A percentile compares a stretch with the other conserved stretches of the same genome.
Conservation (phyloP, 2,329 filamentous ascomycete genomes). For the Diaporthe velutina region DNA sequence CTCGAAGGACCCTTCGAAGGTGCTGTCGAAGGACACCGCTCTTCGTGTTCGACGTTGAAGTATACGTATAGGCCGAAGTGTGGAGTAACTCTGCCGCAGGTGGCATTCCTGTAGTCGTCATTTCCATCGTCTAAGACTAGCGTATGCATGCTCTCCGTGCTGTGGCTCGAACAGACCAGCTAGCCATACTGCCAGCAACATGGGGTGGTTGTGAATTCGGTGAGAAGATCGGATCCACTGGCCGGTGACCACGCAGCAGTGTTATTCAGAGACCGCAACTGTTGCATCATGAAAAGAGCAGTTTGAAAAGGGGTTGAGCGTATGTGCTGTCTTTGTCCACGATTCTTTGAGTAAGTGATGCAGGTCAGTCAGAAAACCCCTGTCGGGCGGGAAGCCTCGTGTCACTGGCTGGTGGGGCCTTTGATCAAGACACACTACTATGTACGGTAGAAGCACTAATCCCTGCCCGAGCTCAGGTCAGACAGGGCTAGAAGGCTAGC, state of each 20-base stretch:
- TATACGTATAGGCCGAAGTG: background rate
- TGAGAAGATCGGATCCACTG: background rate
- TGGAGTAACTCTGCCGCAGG: background rate
- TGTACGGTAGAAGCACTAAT: background rate
- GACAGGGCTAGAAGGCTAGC: conserved; percentile 12
- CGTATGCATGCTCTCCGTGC: background rate
- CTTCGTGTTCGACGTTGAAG: background rate
- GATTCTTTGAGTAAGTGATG: background rate
- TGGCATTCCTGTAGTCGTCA: background rate
- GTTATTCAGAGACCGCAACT: background rate
- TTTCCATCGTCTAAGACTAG: background rate
- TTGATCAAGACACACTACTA: background rate
- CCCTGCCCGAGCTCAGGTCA: conserved; percentile 31
- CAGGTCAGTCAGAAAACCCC: background rate
- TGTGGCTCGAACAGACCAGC: background rate
- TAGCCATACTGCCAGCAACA: background rate
- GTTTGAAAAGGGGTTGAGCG: background rate
- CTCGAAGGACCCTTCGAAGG: background rate
- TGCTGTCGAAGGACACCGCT: background rate
- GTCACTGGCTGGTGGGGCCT: conserved; percentile 12
- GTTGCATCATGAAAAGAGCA: background rate
- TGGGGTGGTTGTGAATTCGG: no score
- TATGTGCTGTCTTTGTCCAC: conserved; percentile 12
- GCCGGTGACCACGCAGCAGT: background rate
- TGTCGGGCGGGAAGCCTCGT: conserved; percentile 11